Conservation (phyloP, 805 yeast genomes). For the Schwanniomyces sp. region DNA sequence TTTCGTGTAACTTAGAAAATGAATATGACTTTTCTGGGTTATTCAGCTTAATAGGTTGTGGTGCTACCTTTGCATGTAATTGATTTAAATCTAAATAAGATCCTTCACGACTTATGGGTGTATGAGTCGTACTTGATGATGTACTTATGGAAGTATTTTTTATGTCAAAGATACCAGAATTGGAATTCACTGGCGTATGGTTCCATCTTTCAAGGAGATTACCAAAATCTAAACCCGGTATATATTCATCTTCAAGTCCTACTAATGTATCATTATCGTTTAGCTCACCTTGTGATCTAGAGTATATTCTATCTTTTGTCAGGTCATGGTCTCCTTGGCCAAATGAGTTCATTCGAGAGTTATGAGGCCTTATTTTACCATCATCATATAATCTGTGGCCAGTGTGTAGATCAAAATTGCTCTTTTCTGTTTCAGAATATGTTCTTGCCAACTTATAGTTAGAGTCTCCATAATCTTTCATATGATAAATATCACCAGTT, state of each 20-base stretch:
- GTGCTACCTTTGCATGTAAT: constrained; percentile 44
- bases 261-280: constrained; percentile 17
- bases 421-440: constrained; percentile 65
- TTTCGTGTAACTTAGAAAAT: constrained; percentile 21
- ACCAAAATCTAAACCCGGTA: constrained; percentile 67
- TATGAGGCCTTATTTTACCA: constrained; percentile 46
- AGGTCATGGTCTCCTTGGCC: not conserved
- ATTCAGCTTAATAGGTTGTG: constrained; percentile 33
- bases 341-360: constrained; percentile 16
- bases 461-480: not conserved
- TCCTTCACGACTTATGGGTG: constrained; percentile 32
- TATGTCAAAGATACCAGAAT: constrained; percentile 4
- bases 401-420: constrained; percentile 54
- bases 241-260: constrained; percentile 74
- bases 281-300: constrained; percentile 28
- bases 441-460: constrained; percentile 46
- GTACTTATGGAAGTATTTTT: constrained; percentile 9
- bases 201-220: constrained; percentile 51
- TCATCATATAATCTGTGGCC: constrained; percentile 58
- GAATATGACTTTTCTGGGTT: constrained; percentile 9
- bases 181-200: constrained; percentile 15
- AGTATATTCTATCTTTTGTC: constrained; percentile 21
- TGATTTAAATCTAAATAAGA: constrained; percentile 41
- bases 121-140: constrained; percentile 17
- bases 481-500: not conserved